These are phyloP conservation scores for Magnolia kwangsiensis DNA, from an alignment of 164 flowering plant genomes.

Conservation along the genomic window DNA sequence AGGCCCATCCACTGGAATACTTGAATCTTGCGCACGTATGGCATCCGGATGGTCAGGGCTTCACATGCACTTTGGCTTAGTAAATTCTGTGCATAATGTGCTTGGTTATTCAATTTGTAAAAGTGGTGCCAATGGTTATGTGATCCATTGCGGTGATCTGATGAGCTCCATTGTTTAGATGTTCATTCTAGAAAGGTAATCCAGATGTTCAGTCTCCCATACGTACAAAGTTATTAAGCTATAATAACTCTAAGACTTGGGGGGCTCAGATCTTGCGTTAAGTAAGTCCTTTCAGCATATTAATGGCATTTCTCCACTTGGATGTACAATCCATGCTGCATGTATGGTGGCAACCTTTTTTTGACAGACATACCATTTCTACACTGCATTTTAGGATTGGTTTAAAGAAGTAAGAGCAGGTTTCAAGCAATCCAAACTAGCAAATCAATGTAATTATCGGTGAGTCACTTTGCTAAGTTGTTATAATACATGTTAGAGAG, in stretches of 20 bases:
- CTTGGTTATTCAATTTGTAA: too few relatives aligned
- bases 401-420: slow-evolving; percentile 53
- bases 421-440: slow-evolving; percentile 59
- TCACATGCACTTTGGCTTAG: too few relatives aligned
- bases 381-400: slow-evolving; percentile 53
- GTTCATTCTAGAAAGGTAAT: slow-evolving; percentile 92
- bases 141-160: too few relatives aligned
- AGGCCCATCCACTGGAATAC: too few relatives aligned
- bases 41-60: too few relatives aligned
- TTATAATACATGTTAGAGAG: neutral
- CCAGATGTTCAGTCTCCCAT: slow-evolving; percentile 77
- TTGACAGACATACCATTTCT: neutral
- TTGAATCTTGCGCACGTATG: too few relatives aligned
- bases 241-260: slow-evolving; percentile 57
- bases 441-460: slow-evolving; percentile 76
- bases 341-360: neutral
- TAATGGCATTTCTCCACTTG: neutral
- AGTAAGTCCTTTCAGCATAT: slow-evolving; percentile 26
- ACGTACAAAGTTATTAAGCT: slow-evolving; percentile 42
- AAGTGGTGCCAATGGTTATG: too few relatives aligned
- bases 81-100: too few relatives aligned
- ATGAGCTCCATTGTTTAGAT: too few relatives aligned
- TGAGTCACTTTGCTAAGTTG: slow-evolving; percentile 15
- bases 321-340: neutral
- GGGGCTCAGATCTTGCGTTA: slow-evolving; percentile 70